Evolutionary conservation across 2,329 filamentous ascomycete genomes (phyloP).

Genomic region (Monosporascus ibericus): DNA sequence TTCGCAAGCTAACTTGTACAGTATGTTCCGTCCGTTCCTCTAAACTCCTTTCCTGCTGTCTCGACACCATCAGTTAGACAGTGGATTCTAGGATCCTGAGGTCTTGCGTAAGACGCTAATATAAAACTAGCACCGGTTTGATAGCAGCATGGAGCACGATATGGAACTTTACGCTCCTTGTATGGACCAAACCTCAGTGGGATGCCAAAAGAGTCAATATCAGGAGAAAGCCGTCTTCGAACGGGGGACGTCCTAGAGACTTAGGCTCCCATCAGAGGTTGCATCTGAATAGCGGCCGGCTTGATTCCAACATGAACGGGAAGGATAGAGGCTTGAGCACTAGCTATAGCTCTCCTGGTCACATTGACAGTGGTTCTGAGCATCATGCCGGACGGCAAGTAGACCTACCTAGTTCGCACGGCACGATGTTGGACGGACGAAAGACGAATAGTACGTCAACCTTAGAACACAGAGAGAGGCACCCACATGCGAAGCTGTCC

Average conservation of each 20-base stretch:
- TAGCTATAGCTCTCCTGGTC: background rate
- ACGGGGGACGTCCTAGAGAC: background rate
- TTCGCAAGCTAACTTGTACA: background rate
- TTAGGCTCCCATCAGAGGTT: background rate
- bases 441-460: background rate
- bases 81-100: no score
- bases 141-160: conserved; percentile 45
- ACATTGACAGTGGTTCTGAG: background rate
- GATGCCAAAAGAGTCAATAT: conserved; percentile 46
- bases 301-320: background rate
- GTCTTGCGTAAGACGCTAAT: background rate
- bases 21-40: background rate
- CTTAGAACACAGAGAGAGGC: conserved; percentile 4
- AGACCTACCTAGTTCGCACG: background rate
- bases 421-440: conserved; percentile 2
- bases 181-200: conserved; percentile 51
- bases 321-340: background rate
- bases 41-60: no score
- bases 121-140: conserved; percentile 34
- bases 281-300: background rate
- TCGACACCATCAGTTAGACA: no score
- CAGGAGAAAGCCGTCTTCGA: conserved; percentile 10
- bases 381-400: background rate
- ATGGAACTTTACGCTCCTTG: conserved; percentile 40
- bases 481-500: background rate